Base-by-base conservation (phyloP, 495 filamentous ascomycete species). In the Lasiosphaeria ovina region DNA sequence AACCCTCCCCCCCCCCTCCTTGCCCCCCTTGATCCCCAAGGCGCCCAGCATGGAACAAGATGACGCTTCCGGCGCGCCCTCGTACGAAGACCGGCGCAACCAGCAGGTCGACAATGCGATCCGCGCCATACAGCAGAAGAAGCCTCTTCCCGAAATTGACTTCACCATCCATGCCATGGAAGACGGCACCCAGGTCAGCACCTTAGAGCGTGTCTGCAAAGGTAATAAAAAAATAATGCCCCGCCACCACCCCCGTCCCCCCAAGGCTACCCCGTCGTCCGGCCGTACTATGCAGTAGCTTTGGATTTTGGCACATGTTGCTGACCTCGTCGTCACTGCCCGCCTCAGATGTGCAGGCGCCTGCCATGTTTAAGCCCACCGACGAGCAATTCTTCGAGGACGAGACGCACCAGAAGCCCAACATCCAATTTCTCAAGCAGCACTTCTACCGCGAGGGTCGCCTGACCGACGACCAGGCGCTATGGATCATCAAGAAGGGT, bases 151-250 rank as follows among this genome's bases (percentile, higher is more conserved):
- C 36, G 94, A 98, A 81, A 97, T 98, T 71, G 94, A 98, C 77
- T 98, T 98, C 73, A 92, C 92, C 52, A 84, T 98, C 66, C 94
- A 98, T 74, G 92, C 88, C 49, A 96, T 98, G 93, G 94, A 98
- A 76, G 94, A 98, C 83, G 91, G 90, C 66, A 85, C 84, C 33
- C 88, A 96, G 75, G 94, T 98, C 71, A 98, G 87, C 80, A 98
- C 94, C 54, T 76, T 88, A 75, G 94, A 98, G 72, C 84, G 94
- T 66, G 94, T 98, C 60, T 93, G 93, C 77, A 98, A 97, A 89
- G 94, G 94, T 97, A 24, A 24, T 24, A 24, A 24, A 24, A 24
- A 24, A 24, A 24, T 24, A 24, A 88, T 48, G 53, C 14, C 53
- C 53, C 14, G 35, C 35, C 14, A 17, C 53, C 53, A 14, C 53